Base-by-base conservation (phyloP, 345 rosid species). In the Populus alba region DNA sequence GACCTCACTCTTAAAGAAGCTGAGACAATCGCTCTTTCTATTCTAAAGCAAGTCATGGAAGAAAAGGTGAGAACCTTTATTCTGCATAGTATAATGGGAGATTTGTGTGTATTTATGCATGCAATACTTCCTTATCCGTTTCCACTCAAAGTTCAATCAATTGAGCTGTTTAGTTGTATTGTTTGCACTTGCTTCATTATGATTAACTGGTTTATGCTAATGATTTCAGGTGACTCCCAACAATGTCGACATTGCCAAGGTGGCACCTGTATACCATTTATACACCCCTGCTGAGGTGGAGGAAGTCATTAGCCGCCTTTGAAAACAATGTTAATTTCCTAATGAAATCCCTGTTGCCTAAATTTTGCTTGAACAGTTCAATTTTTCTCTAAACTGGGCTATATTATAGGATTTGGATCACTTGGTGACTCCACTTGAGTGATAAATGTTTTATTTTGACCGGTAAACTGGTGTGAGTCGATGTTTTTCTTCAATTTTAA, bases 41-140 rank as follows among this genome's bases (percentile, higher is more conserved):
- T 95, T 81, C 83, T 95, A 49, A 95, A 95, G 90, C 99, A 95
- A 91, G 99, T 95, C 25, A 95, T 95, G 99, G 99, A 95, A 81
- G 99, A 95, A 62, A 95, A 92, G 96, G 99, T 93, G 83, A 39
- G 59, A 66, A 18, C 45, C 38, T 51, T 33, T 70, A 22, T 35
- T 67, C 47, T 31, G 13, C 41, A 8, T 23, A 3, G 65, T 59
- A 68, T 5, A 5, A 10, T 38, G 33, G 22, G 51, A 70, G n/a
- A 23, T n/a, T 25, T 70, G 10, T 39, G 29, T 22, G 9, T 8
- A 41, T 22, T n/a, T 22, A 39, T 39, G 33, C 31, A 17, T 37
- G 23, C 66, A 38, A 17, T n/a, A 67, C 22, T 23, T 25, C 23
- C 12, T 6, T 41, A 15, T 12, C 70, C 17, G 49, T 66, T 7